Evolutionary conservation across 1,139 yeast species (phyloP).

Genomic region (Yamadazyma spencermartinsiae): DNA sequence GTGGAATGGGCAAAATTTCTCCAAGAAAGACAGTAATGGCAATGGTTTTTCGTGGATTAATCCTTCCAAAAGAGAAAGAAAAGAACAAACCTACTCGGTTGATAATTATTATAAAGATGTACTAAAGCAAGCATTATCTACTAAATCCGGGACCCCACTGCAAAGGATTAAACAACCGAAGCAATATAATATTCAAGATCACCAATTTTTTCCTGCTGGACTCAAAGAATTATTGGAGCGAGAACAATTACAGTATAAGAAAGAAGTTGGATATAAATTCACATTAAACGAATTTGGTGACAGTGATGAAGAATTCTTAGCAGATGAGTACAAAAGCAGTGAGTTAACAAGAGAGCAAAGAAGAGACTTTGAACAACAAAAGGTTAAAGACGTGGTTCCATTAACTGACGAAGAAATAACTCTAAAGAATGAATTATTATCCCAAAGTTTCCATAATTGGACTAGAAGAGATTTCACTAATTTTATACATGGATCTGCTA

Average conservation of each 20-base stretch:
- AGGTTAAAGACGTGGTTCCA: conserved; percentile 68
- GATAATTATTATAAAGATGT: conserved; percentile 89
- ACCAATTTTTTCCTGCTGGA: conserved; percentile 78
- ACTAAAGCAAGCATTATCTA: conserved; percentile 32
- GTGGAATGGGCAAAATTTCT: conserved; percentile 96
- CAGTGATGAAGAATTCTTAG: conserved; percentile 58
- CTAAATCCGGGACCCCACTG: conserved; percentile 28
- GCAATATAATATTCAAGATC: conserved; percentile 72
- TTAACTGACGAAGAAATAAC: conserved; percentile 73
- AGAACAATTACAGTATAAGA: conserved; percentile 77
- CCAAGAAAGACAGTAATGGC: conserved; percentile 54
- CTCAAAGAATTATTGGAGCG: conserved; percentile 67
- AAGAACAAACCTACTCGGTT: conserved; percentile 82
- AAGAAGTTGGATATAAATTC: conserved; percentile 69
- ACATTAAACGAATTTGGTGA: conserved; percentile 55
- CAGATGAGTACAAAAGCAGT: conserved; percentile 41
- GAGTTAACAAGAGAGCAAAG: conserved; percentile 42
- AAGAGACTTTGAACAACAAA: conserved; percentile 57
- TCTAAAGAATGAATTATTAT: conserved; percentile 59
- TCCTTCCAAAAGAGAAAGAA: conserved; percentile 87
- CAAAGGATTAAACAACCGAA: conserved; percentile 66
- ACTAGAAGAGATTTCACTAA: conserved; percentile 85
- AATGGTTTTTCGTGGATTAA: conserved; percentile 72
- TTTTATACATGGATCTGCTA: conserved; percentile 79
- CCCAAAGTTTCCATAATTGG: conserved; percentile 77